Base-by-base conservation (phyloP, 2,329 filamentous ascomycete species). In the Aspergillus sp. region DNA sequence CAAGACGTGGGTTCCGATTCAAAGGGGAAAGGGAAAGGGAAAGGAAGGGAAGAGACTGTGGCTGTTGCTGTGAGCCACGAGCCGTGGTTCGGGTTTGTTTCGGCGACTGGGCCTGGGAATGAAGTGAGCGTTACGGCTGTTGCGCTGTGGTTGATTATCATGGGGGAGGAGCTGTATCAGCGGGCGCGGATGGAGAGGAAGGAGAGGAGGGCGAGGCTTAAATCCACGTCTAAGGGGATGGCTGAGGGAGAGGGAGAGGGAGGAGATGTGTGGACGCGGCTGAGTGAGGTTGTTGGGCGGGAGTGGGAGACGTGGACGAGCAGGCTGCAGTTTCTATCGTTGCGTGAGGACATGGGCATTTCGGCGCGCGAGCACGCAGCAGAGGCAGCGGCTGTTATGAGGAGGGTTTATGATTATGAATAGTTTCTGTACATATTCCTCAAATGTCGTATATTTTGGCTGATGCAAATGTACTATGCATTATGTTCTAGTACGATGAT, bases 371-470 rank as follows among this genome's bases (percentile, higher is more conserved):
- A 63, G 39, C 46, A 58, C 43, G 64, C 64, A 17, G 62, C 62
- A 7, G 62, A 66, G 57, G 63, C 55, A 17, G 64, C 63, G 11
- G 64, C 62, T 31, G 64, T 66, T 23, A 64, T 66, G 64, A 19
- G 45, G 48, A 55, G 64, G 43, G 64, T 63, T 33, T 44, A 17
- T 48, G n/a, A 44, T 53, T 40, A 23, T 3, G 23, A n/a, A 7
- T 31, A 17, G 21, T 11, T 31, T 31, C 8, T 31, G 27, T 9
- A 11, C 9, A 31, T 31, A 11, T 25, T 25, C 23, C 9, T 31
- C 27, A 11, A 31, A 0, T 31, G 27, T 31, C 11, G 27, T n/a
- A 14, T 35, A 6, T 37, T n/a, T 37, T n/a, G 14, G 14, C 9
- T 11, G 27, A 31, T 11, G 27, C 27, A 8, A 31, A 8, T 31